Evolutionary conservation across 495 filamentous ascomycete genomes (phyloP).

Genomic region (Hypoxylon lenormandii): DNA sequence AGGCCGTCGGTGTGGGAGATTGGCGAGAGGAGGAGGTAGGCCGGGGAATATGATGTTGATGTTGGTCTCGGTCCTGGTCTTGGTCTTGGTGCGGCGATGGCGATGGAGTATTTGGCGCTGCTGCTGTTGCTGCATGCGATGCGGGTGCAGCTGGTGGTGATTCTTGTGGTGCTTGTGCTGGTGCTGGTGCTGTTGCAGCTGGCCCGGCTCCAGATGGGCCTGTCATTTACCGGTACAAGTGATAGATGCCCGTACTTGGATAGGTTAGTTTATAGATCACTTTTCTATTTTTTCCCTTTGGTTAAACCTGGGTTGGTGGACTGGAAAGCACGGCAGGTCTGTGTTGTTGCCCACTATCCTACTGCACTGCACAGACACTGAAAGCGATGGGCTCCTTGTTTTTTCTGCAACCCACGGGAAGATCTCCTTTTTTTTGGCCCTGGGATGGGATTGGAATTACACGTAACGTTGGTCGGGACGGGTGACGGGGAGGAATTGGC

Average conservation of each 20-base stretch:
- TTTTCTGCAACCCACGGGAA: conserved; percentile 40
- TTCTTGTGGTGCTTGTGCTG: conserved; percentile 29
- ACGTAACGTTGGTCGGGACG: conserved; percentile 37
- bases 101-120: conserved; percentile 8
- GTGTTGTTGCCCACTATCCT: conserved; percentile 45
- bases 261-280: too few species aligned
- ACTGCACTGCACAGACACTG: conserved; percentile 44
- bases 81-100: background rate
- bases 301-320: conserved; percentile 5
- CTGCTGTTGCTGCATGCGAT: conserved; percentile 3
- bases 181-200: conserved; percentile 44
- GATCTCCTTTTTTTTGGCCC: conserved; percentile 47
- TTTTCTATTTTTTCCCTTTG: conserved; percentile 11
- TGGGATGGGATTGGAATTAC: conserved; percentile 38
- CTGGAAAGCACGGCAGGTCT: conserved; percentile 17
- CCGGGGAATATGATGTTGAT: conserved; percentile 29
- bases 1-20: conserved; percentile 34
- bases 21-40: conserved; percentile 32
- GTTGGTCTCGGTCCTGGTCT: conserved; percentile 26
- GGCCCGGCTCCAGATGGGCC: conserved; percentile 43
- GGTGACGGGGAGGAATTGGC: conserved; percentile 37
- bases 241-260: conserved; percentile 23
- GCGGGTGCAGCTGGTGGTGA: conserved; percentile 14
- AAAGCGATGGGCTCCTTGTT: conserved; percentile 36
- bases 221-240: conserved; percentile 44